A percentile compares a stretch with the other conserved stretches of the same genome.
Conservation (phyloP, 345 rosid species). For the Melaleuca quinquenervia region DNA sequence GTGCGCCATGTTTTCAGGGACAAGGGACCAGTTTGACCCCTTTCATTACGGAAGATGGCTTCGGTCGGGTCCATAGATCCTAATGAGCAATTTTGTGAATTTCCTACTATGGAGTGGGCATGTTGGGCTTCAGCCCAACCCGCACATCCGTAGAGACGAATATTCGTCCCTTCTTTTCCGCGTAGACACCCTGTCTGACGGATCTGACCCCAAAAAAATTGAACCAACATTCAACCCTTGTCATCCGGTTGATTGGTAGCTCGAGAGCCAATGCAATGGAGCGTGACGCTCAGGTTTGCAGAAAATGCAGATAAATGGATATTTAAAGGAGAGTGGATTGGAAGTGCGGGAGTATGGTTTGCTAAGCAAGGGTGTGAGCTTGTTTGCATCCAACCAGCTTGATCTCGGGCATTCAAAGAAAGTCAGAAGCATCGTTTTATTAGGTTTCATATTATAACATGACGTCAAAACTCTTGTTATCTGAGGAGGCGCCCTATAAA, state of each 20-base stretch:
- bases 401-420: conserved; percentile 6
- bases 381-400: conserved; percentile 55
- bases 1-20: not conserved
- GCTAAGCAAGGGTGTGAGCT: conserved; percentile 48
- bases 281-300: not conserved
- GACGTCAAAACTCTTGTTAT: not conserved
- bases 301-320: conserved; percentile 27
- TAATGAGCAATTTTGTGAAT: not conserved
- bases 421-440: not conserved
- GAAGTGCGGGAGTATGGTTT: conserved; percentile 57
- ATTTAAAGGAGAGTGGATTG: conserved; percentile 41
- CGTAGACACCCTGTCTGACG: not conserved
- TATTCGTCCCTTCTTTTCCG: not conserved
- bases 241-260: not conserved
- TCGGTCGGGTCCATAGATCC: not conserved
- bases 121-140: not conserved
- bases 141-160: not conserved
- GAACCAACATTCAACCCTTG: not conserved
- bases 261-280: not conserved
- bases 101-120: not conserved
- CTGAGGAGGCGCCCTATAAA: not conserved
- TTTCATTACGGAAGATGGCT: too few species aligned
- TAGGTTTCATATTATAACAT: not conserved
- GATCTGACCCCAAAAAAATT: too few species aligned
- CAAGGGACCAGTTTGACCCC: not conserved